Percentiles rank a stretch among this genome's conserved stretches.
Conservation (phyloP, 257 asterid genomes). For the Nyctanthes arbortristis region DNA sequence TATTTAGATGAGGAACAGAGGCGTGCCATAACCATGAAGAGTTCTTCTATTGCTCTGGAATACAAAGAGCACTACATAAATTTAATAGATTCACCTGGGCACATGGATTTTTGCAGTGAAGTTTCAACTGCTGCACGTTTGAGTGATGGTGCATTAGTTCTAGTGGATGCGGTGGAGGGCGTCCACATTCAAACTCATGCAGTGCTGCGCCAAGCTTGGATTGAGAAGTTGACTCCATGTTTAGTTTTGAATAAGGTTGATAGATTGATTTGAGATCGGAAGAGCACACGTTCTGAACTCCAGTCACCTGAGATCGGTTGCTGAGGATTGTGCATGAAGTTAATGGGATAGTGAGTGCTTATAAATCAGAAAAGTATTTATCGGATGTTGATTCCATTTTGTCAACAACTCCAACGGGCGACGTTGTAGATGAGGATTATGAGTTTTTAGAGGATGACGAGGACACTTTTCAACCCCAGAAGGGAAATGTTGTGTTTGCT, state of each 20-base stretch:
- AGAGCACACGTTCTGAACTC: no score
- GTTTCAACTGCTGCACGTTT: constrained; percentile 95
- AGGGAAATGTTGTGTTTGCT: constrained; percentile 89
- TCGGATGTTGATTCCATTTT: constrained; percentile 92
- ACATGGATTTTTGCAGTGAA: constrained; percentile 98
- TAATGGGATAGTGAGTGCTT: constrained; percentile 81
- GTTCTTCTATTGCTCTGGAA: constrained; percentile 78
- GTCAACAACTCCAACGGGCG: constrained; percentile 50
- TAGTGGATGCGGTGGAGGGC: constrained; percentile 95
- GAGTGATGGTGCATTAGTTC: constrained; percentile 89
- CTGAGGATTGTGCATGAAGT: constrained; percentile 91
- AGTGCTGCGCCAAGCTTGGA: constrained; percentile 90
- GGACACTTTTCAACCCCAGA: constrained; percentile 94
- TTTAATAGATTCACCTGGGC: constrained; percentile 95
- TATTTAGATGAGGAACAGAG: constrained; percentile 96
- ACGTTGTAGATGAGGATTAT: constrained; percentile 42
- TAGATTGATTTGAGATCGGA: constrained; percentile 70
- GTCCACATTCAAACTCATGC: constrained; percentile 99
- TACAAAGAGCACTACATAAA: constrained; percentile 57
- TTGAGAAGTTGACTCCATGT: constrained; percentile 84
- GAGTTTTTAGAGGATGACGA: constrained; percentile 80
- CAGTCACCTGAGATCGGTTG: constrained; percentile 74
- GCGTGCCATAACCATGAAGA: constrained; percentile 96
- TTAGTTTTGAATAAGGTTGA: constrained; percentile 86
- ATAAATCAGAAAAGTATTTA: constrained; percentile 78